Conservation (phyloP, 768 basidiomycete species). For the Leucocoprinus sp. region DNA sequence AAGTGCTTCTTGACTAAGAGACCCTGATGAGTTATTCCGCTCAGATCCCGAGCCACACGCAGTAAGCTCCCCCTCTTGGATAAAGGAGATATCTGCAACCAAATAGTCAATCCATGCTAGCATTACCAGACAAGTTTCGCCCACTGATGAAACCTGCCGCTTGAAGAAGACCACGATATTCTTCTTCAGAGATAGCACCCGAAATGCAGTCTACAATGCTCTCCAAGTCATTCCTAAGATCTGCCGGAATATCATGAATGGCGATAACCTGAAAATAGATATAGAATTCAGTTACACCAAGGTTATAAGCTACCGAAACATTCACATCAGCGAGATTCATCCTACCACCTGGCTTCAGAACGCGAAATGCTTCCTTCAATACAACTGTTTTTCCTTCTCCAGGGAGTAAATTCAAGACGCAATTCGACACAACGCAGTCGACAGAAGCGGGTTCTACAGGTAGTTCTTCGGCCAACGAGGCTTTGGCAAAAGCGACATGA, state of each 20-base stretch:
- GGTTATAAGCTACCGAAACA: conserved; percentile 7
- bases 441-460: conserved; percentile 41
- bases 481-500: conserved; percentile 40
- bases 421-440: conserved; percentile 52
- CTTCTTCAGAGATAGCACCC: conserved; percentile 32
- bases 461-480: conserved; percentile 31
- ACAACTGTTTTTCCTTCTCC: conserved; percentile 30
- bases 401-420: conserved; percentile 46
- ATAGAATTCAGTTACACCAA: background rate
- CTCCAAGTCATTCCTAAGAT: conserved; percentile 31
- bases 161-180: conserved; percentile 29
- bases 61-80: conserved; percentile 33
- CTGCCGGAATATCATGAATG: conserved; percentile 32
- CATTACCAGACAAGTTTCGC: background rate
- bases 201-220: conserved; percentile 39
- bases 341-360: conserved; percentile 52
- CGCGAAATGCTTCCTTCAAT: conserved; percentile 38
- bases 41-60: conserved; percentile 20
- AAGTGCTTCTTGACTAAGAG: background rate
- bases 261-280: conserved; percentile 34
- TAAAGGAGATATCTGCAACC: conserved; percentile 30
- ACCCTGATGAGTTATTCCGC: conserved; percentile 2
- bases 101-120: too few species aligned
- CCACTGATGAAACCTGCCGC: conserved; percentile 36
- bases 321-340: conserved; percentile 43